Percentiles rank a stretch among this genome's conserved stretches.
Evolutionary conservation across 192 early-diverging fungal genomes (phyloP).

Genomic region (Thamnidium elegans): DNA sequence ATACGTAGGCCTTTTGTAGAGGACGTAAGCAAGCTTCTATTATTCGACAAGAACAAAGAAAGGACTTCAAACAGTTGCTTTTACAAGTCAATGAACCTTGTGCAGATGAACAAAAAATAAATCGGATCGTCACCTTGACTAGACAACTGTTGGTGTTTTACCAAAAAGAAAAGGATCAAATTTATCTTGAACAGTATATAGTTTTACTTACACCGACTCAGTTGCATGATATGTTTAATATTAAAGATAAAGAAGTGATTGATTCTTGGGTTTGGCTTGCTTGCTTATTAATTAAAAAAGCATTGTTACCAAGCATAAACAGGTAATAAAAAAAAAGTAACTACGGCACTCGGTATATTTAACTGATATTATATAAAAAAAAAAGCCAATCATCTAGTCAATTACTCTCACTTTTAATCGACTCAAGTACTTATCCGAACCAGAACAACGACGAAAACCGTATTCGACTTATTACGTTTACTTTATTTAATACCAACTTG

Average conservation of each 20-base stretch:
- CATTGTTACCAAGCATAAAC: conserved; percentile 1
- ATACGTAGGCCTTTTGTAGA: conserved; percentile 57
- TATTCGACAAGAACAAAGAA: conserved; percentile 21
- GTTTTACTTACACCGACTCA: background rate
- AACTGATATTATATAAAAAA: too few species aligned
- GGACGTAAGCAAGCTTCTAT: conserved; percentile 39
- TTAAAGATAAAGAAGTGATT: background rate
- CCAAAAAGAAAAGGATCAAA: conserved; percentile 4
- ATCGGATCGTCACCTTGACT: background rate
- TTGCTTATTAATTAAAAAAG: conserved; percentile 19
- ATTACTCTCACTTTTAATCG: too few species aligned
- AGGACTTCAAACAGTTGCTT: conserved; percentile 4
- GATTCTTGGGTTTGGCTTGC: conserved; percentile 5
- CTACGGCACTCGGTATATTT: too few species aligned
- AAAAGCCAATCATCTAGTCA: too few species aligned
- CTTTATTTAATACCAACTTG: too few species aligned
- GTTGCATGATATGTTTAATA: background rate
- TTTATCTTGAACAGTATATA: background rate
- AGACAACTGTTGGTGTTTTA: conserved; percentile 12
- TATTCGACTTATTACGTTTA: too few species aligned
- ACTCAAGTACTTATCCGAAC: too few species aligned
- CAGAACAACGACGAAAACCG: too few species aligned
- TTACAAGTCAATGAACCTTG: background rate
- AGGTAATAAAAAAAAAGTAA: background rate
- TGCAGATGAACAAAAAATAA: background rate